phyloP scores from a whole-genome alignment of 768 basidiomycete genomes.

The Rhodocollybia butyracea region DNA sequence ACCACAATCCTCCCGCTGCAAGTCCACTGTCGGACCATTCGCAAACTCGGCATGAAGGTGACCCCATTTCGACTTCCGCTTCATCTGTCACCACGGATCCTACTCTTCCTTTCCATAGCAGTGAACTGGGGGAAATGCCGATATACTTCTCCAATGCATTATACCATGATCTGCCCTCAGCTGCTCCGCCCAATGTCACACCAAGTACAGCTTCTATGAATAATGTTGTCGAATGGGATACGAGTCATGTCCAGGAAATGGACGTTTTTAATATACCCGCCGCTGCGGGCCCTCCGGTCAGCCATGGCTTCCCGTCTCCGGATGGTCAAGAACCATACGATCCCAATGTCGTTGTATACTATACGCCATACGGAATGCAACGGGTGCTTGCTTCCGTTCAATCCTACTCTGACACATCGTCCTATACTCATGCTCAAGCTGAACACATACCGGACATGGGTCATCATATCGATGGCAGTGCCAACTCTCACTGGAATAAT shows the following conservation, averaged over 20 bases:
- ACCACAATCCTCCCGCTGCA: background rate
- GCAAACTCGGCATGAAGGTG: background rate
- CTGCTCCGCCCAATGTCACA: background rate
- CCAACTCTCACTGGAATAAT: background rate
- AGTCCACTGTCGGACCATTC: background rate
- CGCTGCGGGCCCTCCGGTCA: background rate
- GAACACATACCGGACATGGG: background rate
- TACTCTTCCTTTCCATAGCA: background rate
- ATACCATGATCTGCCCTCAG: background rate
- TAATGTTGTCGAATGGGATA: background rate
- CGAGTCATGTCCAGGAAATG: background rate
- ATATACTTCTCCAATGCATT: background rate
- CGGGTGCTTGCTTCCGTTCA: slow-evolving; percentile 2
- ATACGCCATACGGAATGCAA: slow-evolving; percentile 4
- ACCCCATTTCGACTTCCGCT: background rate
- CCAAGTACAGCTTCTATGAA: background rate
- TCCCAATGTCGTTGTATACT: background rate
- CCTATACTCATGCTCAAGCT: background rate
- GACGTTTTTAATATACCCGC: background rate
- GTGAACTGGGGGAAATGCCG: background rate
- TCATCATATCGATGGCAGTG: background rate
- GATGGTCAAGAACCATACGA: background rate
- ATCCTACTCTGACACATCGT: slow-evolving; percentile 2
- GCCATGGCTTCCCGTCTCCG: background rate
- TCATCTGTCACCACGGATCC: background rate